Evolutionary conservation across 1,284 basidiomycete species (phyloP).

Genomic region (Takashimella koratensis): DNA sequence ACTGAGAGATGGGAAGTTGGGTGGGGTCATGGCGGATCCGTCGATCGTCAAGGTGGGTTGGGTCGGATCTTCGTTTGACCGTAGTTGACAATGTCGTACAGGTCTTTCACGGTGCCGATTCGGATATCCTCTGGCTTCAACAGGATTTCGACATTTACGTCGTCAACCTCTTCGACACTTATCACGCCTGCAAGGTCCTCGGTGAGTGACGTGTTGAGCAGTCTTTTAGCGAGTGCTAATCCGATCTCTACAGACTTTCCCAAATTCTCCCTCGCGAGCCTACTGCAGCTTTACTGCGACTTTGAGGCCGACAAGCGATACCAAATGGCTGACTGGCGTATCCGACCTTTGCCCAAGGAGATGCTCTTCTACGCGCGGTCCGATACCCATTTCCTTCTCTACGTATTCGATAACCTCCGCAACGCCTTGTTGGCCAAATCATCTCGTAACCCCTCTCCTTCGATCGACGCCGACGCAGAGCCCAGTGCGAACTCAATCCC

Average conservation of each 20-base stretch:
- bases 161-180: constrained; percentile 95
- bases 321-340: constrained; percentile 95
- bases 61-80: background rate
- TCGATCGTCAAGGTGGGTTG: constrained; percentile 70
- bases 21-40: constrained; percentile 73
- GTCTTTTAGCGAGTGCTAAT: background rate
- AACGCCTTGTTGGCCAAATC: constrained; percentile 67
- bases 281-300: constrained; percentile 86
- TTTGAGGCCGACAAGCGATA: constrained; percentile 94
- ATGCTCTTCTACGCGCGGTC: constrained; percentile 91
- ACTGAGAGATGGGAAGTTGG: constrained; percentile 55
- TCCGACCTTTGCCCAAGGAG: constrained; percentile 79
- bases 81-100: constrained; percentile 30
- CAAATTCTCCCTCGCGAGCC: constrained; percentile 72
- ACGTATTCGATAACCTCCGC: constrained; percentile 88
- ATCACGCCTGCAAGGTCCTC: constrained; percentile 82
- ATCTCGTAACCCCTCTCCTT: constrained; percentile 34
- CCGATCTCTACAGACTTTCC: constrained; percentile 71
- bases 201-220: constrained; percentile 51
- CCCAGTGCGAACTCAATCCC: constrained; percentile 1
- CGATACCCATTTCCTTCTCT: constrained; percentile 92
- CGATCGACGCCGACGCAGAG: constrained; percentile 5
- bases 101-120: constrained; percentile 92
- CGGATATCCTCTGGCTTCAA: constrained; percentile 93
- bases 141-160: constrained; percentile 91